A percentile compares a stretch with the other conserved stretches of the same genome.
These are phyloP conservation scores for Paecilomyces dactylethromorphus DNA, from an alignment of 2,329 filamentous ascomycete genomes.

Conservation along the genomic window DNA sequence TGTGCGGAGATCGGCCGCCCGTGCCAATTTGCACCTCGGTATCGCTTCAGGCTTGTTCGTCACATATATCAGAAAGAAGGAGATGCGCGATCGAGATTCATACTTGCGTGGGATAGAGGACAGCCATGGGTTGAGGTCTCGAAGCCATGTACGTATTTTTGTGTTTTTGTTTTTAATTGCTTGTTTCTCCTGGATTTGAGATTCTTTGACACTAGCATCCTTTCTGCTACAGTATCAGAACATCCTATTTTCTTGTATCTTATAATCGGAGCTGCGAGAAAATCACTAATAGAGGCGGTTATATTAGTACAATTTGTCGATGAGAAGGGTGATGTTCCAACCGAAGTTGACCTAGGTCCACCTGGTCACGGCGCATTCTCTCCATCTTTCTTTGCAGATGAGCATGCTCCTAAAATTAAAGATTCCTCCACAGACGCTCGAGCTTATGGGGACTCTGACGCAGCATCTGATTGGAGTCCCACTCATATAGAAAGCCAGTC, in stretches of 20 bases:
- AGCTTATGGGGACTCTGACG: not conserved
- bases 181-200: not conserved
- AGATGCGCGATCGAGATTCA: slow-evolving; percentile 18
- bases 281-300: not conserved
- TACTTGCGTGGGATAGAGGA: slow-evolving; percentile 22
- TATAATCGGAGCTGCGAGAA: not conserved
- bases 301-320: not conserved
- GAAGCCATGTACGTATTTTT: slow-evolving; percentile 14
- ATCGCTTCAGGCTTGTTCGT: slow-evolving; percentile 25
- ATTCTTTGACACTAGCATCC: not conserved
- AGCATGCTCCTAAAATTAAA: not conserved
- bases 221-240: not conserved
- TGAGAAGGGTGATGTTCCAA: not conserved
- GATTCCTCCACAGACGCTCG: not conserved
- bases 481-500: not conserved
- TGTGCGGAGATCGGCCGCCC: slow-evolving; percentile 20
- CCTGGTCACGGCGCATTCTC: not conserved
- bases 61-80: slow-evolving; percentile 27
- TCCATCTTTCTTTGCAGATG: not conserved
- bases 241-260: not conserved
- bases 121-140: slow-evolving; percentile 27
- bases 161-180: not conserved
- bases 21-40: slow-evolving; percentile 26
- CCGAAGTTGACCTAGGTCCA: not conserved
- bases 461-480: not conserved